Evolutionary conservation across 352 stramenopile species (phyloP).

Genomic region (Globisporangium spiculum): DNA sequence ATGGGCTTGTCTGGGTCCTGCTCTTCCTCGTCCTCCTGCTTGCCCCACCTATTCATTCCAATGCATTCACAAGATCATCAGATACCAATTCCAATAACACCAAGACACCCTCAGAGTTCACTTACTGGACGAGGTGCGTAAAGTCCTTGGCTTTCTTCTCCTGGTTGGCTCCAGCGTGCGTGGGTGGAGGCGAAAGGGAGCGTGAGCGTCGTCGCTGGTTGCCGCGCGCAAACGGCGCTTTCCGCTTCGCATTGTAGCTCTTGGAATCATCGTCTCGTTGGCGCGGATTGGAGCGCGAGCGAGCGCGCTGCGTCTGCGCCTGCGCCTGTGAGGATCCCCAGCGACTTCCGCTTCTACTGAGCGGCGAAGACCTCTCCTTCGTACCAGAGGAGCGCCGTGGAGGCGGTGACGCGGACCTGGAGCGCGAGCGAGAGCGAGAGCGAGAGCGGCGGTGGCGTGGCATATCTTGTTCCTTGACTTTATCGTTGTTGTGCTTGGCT

Average conservation of each 20-base stretch:
- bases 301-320: not conserved
- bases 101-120: not conserved
- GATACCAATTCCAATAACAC: not conserved
- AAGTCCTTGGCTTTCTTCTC: slow-evolving; percentile 57
- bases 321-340: not conserved
- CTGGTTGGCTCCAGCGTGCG: slow-evolving; percentile 19
- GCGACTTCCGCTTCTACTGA: not conserved
- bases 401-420: slow-evolving; percentile 9
- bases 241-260: slow-evolving; percentile 18
- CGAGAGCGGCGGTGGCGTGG: slow-evolving; percentile 1
- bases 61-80: not conserved
- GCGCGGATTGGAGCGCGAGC: slow-evolving; percentile 14
- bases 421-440: slow-evolving; percentile 12
- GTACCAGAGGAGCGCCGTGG: not conserved
- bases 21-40: slow-evolving; percentile 60
- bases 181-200: slow-evolving; percentile 25
- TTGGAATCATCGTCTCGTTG: slow-evolving; percentile 3
- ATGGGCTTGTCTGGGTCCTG: slow-evolving; percentile 24
- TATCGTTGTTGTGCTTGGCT: not conserved
- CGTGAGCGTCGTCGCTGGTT: slow-evolving; percentile 17
- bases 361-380: not conserved
- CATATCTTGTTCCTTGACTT: not conserved
- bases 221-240: not conserved
- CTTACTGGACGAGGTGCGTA: slow-evolving; percentile 52
- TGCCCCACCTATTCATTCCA: slow-evolving; percentile 53